Evolutionary conservation across 2,329 filamentous ascomycete genomes (phyloP).

Genomic region (Aspergillus caelatus): DNA sequence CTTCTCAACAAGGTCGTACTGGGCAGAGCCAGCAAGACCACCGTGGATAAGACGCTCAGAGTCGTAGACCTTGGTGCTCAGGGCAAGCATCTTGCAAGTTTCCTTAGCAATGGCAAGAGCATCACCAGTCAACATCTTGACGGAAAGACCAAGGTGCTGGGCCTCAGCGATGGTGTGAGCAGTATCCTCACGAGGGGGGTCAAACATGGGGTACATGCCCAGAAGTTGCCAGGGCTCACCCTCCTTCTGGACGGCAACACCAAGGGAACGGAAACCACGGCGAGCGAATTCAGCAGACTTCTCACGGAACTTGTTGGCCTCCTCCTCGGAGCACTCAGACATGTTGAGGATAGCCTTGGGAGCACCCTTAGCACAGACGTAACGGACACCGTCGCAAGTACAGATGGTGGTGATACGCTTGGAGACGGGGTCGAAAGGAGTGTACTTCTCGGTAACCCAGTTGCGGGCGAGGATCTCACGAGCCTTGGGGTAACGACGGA

Average conservation of each 20-base stretch:
- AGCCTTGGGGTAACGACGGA: conserved; percentile 76
- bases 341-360: conserved; percentile 74
- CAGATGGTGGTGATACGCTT: conserved; percentile 76
- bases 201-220: conserved; percentile 79
- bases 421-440: conserved; percentile 71
- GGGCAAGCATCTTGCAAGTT: conserved; percentile 79
- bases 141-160: conserved; percentile 73
- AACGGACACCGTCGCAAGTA: conserved; percentile 69
- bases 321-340: conserved; percentile 67
- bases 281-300: conserved; percentile 76
- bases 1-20: conserved; percentile 76
- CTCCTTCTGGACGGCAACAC: conserved; percentile 78
- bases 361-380: conserved; percentile 75
- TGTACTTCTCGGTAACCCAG: conserved; percentile 78
- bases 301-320: conserved; percentile 67
- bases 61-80: conserved; percentile 81
- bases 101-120: conserved; percentile 79
- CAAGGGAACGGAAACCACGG: conserved; percentile 78
- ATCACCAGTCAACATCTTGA: conserved; percentile 83
- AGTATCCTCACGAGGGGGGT: conserved; percentile 76
- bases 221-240: conserved; percentile 73
- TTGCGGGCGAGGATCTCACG: conserved; percentile 74
- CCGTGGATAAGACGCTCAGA: conserved; percentile 76
- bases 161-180: conserved; percentile 77
- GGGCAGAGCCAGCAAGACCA: conserved; percentile 71